Conservation (phyloP, 1,284 basidiomycete species). For the Boletus smithii region DNA sequence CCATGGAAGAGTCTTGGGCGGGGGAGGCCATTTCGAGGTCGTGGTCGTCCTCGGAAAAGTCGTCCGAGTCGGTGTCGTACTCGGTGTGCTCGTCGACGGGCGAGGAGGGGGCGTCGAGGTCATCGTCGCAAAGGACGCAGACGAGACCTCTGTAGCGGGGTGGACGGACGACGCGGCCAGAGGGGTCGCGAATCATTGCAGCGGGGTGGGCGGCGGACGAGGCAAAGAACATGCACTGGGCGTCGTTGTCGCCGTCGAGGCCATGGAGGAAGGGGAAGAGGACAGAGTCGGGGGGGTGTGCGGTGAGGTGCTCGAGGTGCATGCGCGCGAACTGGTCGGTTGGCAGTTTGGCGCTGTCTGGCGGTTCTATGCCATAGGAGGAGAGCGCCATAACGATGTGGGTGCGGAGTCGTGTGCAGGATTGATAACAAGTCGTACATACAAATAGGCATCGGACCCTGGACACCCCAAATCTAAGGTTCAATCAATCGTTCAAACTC, state of each 20-base stretch:
- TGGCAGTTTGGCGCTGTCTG: conserved; percentile 43
- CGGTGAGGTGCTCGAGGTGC: conserved; percentile 58
- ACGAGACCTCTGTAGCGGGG: conserved; percentile 62
- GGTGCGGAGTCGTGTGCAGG: conserved; percentile 3
- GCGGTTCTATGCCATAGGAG: conserved; percentile 40
- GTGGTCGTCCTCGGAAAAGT: conserved; percentile 35
- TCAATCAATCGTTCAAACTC: conserved; percentile 20
- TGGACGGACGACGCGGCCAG: conserved; percentile 29
- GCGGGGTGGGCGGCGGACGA: conserved; percentile 24
- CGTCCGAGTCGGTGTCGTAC: conserved; percentile 36
- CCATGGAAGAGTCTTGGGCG: conserved; percentile 27
- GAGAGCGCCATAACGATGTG: conserved; percentile 9
- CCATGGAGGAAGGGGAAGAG: conserved; percentile 84
- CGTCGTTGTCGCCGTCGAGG: conserved; percentile 72
- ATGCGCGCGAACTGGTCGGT: conserved; percentile 56
- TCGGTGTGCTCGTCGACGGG: conserved; percentile 33
- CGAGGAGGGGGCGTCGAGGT: conserved; percentile 37
- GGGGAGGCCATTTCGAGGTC: conserved; percentile 32
- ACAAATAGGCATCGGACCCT: conserved; percentile 26
- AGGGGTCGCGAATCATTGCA: conserved; percentile 25
- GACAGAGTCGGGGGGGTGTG: conserved; percentile 71
- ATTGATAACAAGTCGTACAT: conserved; percentile 24
- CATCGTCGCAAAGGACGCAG: conserved; percentile 72
- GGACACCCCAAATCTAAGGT: conserved; percentile 22
- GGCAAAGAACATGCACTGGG: conserved; percentile 77